Base-by-base conservation (phyloP, 192 early-diverging fungal genomes). In the Coemansia sp. region DNA sequence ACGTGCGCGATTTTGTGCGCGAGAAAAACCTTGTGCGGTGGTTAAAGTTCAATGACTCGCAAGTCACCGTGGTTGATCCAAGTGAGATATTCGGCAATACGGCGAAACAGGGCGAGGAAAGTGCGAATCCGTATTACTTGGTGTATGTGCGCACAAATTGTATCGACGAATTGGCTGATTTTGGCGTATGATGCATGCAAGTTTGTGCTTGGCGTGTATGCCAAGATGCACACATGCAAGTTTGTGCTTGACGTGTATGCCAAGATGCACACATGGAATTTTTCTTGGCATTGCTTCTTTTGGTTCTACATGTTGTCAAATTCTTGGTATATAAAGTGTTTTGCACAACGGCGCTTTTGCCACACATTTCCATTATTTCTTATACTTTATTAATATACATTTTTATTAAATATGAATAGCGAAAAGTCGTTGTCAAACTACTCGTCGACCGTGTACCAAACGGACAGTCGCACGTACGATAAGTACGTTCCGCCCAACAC, bases 21-120 rank as follows among this genome's bases (percentile, higher is more conserved):
- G 48, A 34, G 8, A 42, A 42, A 6, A 65, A 69, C 12, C 36
- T 72, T 14, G 60, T 75, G 14, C 81, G 87, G 10, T 92, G 91
- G 89, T 71, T 88, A 46, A 87, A 88, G 51, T 92, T 87, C 48
- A 92, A 91, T 57, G 91, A 92, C 64, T 85, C 88, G 7, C 8
- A 72, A n/a, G 87, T 92, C 0, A 76, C 83, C 0, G 85, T 84
- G 62, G 84, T 85, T 10, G 65, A 69, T 38, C 79, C 84, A 11
- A 23, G 48, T 5, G 88, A 88, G 23, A 82, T 91, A 0, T 85
- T 88, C 58, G 66, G 75, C 0, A 84, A 86, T 14, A 63, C 74
- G 17, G 78, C 84, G 0, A 83, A 66, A 12, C 81, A 81, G 0
- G 81, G 78, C 21, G 53, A 72, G 5, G 67, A 66, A 19, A 6